Conservation (phyloP, 345 rosid species). For the Bruguiera sexangula region DNA sequence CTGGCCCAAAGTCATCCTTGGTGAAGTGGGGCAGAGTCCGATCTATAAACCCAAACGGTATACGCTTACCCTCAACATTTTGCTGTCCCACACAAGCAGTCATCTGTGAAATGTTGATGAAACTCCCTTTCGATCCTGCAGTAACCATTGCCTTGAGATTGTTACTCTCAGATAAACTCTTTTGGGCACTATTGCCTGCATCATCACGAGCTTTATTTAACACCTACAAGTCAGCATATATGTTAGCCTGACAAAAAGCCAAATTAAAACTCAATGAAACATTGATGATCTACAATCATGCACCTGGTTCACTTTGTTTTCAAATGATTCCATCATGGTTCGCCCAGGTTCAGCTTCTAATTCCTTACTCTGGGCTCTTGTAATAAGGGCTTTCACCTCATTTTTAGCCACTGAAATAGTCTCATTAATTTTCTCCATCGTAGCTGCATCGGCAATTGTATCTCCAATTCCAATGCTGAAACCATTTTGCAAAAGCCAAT, state of each 20-base stretch:
- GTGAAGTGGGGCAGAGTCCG: slow-evolving; percentile 97
- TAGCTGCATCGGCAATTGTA: slow-evolving; percentile 93
- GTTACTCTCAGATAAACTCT: slow-evolving; percentile 93
- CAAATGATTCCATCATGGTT: slow-evolving; percentile 94
- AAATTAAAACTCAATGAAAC: neutral
- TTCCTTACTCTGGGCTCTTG: slow-evolving; percentile 60
- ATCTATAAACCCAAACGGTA: slow-evolving; percentile 84
- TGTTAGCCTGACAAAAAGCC: slow-evolving; percentile 6
- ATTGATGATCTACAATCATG: neutral
- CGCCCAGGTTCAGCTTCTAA: slow-evolving; percentile 96
- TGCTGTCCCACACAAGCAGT: slow-evolving; percentile 99
- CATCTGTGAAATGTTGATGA: slow-evolving; percentile 97
- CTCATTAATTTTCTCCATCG: slow-evolving; percentile 90
- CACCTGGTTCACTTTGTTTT: slow-evolving; percentile 96
- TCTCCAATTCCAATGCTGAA: slow-evolving; percentile 98
- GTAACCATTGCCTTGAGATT: slow-evolving; percentile 99
- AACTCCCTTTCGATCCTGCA: slow-evolving; percentile 99
- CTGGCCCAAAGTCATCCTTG: slow-evolving; percentile 94
- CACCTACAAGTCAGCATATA: slow-evolving; percentile 40
- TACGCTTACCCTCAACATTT: slow-evolving; percentile 98
- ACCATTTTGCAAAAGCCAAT: slow-evolving; percentile 94
- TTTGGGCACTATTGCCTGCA: slow-evolving; percentile 96
- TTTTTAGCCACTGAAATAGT: slow-evolving; percentile 81
- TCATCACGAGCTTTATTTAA: slow-evolving; percentile 98
- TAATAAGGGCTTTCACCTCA: slow-evolving; percentile 72